phyloP scores from a whole-genome alignment of 441 rosid species.

The Aquilaria agallochum region DNA sequence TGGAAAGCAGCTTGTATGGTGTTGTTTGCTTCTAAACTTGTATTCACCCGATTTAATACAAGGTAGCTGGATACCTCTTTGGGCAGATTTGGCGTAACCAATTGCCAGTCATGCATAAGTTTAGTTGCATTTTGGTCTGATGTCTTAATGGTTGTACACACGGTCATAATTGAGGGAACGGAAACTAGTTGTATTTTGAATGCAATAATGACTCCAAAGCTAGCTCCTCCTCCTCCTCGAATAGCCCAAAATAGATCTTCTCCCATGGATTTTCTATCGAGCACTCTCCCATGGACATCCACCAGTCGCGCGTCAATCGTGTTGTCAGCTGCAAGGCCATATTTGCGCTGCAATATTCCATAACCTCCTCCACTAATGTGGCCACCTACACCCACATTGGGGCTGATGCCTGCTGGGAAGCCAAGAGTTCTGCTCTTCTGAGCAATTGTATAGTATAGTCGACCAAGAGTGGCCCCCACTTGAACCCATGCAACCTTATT shows the following conservation, averaged over 20 bases:
- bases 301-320: conserved; percentile 41
- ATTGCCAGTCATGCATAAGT: conserved; percentile 46
- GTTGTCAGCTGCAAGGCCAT: conserved; percentile 42
- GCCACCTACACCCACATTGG: conserved; percentile 58
- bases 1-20: conserved; percentile 5
- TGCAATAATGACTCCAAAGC: conserved; percentile 46
- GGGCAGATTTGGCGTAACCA: conserved; percentile 17
- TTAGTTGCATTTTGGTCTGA: conserved; percentile 35
- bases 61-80: conserved; percentile 40
- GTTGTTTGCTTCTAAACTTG: neutral
- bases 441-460: conserved; percentile 36
- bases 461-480: conserved; percentile 52
- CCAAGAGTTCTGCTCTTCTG: conserved; percentile 30
- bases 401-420: conserved; percentile 53
- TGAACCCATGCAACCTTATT: conserved; percentile 46
- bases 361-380: conserved; percentile 59
- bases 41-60: conserved; percentile 8
- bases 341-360: conserved; percentile 44
- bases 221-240: conserved; percentile 57
- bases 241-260: conserved; percentile 71
- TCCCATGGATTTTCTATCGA: conserved; percentile 48
- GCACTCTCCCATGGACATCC: conserved; percentile 42
- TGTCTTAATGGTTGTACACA: conserved; percentile 25
- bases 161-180: conserved; percentile 42
- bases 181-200: conserved; percentile 39